Conservation (phyloP, 2,329 filamentous ascomycete genomes). For the Phialophora macrospora region DNA sequence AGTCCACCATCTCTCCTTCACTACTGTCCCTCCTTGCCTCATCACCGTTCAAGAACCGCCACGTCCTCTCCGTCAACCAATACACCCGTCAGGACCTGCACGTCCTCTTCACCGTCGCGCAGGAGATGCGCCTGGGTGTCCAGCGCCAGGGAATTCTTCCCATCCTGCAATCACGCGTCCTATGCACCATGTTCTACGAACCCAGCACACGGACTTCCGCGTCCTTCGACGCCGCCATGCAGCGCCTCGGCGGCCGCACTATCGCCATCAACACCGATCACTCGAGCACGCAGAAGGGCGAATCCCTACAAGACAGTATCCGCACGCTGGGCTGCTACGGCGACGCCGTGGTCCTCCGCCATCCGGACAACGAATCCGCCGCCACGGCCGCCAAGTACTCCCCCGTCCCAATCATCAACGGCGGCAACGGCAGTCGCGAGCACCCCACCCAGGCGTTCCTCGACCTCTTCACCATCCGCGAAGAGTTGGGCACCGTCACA, state of each 20-base stretch:
- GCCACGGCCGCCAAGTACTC: conserved; percentile 85
- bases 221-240: conserved; percentile 98
- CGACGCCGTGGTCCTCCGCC: conserved; percentile 93
- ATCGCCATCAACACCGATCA: conserved; percentile 79
- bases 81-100: conserved; percentile 88
- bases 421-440: conserved; percentile 92
- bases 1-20: conserved; percentile 61
- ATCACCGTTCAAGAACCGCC: conserved; percentile 85
- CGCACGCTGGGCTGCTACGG: conserved; percentile 92
- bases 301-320: conserved; percentile 89
- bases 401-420: conserved; percentile 92
- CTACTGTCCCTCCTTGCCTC: conserved; percentile 74
- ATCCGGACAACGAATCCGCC: conserved; percentile 81
- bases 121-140: conserved; percentile 95
- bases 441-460: conserved; percentile 98
- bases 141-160: conserved; percentile 89
- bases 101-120: conserved; percentile 90
- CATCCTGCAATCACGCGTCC: conserved; percentile 80
- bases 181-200: conserved; percentile 96
- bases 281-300: conserved; percentile 92
- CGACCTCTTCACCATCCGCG: conserved; percentile 96
- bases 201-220: conserved; percentile 93
- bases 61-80: conserved; percentile 89
- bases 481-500: conserved; percentile 93
- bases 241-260: conserved; percentile 88